These are phyloP conservation scores for Penicillium psychrosexuale DNA, from an alignment of 2,329 filamentous ascomycete species.

Conservation along the genomic window DNA sequence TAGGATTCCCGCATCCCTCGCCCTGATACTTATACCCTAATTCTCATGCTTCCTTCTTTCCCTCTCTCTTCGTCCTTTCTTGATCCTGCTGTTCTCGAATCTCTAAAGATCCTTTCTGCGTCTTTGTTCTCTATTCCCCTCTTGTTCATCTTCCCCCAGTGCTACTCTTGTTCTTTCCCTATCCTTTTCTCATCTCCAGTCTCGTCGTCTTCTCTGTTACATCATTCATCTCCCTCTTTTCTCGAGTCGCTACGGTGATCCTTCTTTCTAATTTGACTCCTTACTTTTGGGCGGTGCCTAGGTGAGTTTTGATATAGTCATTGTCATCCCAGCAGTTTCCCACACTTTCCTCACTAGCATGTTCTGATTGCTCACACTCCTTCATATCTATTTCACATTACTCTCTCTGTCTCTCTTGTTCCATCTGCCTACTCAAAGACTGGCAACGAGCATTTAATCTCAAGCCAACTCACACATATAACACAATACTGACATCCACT, in stretches of 20 bases:
- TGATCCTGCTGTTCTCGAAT: background rate
- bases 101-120: background rate
- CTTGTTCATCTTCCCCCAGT: background rate
- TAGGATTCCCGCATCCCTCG: background rate
- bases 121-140: background rate
- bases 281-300: background rate
- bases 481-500: background rate
- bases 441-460: background rate
- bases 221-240: background rate
- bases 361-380: background rate
- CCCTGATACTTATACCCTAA: background rate
- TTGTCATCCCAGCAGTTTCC: background rate
- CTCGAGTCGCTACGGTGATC: background rate
- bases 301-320: background rate
- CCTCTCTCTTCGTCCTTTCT: background rate
- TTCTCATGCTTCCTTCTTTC: background rate
- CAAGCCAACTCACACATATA: background rate
- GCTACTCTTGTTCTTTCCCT: background rate
- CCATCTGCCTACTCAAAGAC: background rate
- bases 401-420: background rate
- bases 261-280: background rate
- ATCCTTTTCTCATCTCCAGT: background rate
- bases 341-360: slow-evolving; percentile 2
- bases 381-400: background rate
- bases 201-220: background rate